Evolutionary conservation across 371 early-diverging fungal species (phyloP).

Genomic region (Rhizopus arrhizus): DNA sequence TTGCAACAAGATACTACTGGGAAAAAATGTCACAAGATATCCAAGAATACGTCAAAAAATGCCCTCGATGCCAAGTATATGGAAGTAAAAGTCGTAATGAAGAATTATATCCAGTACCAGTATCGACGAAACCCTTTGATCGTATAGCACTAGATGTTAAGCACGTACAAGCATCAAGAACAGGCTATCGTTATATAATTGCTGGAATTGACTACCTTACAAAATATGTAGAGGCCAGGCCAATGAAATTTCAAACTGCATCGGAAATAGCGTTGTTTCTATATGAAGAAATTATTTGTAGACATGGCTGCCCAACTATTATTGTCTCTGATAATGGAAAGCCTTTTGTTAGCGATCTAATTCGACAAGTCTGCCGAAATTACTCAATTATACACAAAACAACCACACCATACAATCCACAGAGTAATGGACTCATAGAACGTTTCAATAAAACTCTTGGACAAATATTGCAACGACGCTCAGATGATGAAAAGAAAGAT

Average conservation of each 20-base stretch:
- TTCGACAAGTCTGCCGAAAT: not conserved
- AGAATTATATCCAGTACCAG: not conserved
- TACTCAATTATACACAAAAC: not conserved
- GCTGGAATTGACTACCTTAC: slow-evolving; percentile 30
- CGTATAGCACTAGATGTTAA: slow-evolving; percentile 2
- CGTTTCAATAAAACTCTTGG: not conserved
- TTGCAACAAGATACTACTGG: not conserved
- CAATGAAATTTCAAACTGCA: not conserved
- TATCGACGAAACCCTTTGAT: not conserved
- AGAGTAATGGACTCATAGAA: not conserved
- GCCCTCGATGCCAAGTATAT: slow-evolving; percentile 6
- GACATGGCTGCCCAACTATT: not conserved
- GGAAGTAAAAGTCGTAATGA: slow-evolving; percentile 1
- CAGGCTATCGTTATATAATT: slow-evolving; percentile 22
- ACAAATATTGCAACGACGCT: not conserved
- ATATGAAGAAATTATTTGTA: slow-evolving; percentile 1
- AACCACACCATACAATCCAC: not conserved
- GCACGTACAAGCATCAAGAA: slow-evolving; percentile 2
- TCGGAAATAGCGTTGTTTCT: not conserved
- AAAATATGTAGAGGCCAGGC: slow-evolving; percentile 1
- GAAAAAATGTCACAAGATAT: not conserved
- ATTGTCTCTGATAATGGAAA: not conserved
- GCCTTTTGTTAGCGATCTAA: not conserved
- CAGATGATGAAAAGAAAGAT: not conserved
- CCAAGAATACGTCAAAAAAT: not conserved